Evolutionary conservation across 257 asterid species (phyloP).

Genomic region (Knoxia roxburghii): DNA sequence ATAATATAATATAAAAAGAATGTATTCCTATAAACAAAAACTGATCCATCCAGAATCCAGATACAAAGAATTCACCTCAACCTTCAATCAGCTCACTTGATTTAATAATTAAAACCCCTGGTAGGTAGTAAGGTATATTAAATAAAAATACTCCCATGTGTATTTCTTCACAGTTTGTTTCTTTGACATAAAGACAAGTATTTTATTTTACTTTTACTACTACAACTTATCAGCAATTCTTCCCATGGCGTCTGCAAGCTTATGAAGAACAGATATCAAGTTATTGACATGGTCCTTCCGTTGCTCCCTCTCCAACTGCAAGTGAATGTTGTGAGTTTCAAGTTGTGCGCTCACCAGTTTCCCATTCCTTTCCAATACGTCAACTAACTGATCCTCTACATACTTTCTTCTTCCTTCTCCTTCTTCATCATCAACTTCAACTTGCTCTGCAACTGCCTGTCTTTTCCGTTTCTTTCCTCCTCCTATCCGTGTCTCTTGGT

Average conservation of each 20-base stretch:
- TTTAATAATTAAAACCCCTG: slow-evolving; percentile 9
- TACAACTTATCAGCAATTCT: slow-evolving; percentile 85
- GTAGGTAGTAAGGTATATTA: too few species aligned
- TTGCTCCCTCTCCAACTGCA: slow-evolving; percentile 67
- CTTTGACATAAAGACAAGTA: slow-evolving; percentile 20
- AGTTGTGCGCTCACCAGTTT: slow-evolving; percentile 58
- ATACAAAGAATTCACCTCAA: slow-evolving; percentile 17
- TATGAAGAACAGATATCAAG: slow-evolving; percentile 59
- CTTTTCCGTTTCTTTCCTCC: slow-evolving; percentile 68
- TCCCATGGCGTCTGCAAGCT: slow-evolving; percentile 78
- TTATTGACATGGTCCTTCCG: slow-evolving; percentile 55
- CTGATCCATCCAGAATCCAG: not conserved
- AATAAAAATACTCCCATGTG: too few species aligned
- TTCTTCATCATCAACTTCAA: slow-evolving; percentile 36
- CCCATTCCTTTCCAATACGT: slow-evolving; percentile 72
- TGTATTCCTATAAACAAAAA: too few species aligned
- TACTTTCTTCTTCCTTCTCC: slow-evolving; percentile 38
- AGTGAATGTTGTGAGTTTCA: slow-evolving; percentile 59
- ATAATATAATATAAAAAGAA: too few species aligned
- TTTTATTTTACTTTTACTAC: slow-evolving; percentile 19
- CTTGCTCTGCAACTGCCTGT: slow-evolving; percentile 19
- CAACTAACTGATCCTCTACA: slow-evolving; percentile 42
- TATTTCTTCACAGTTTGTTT: too few species aligned
- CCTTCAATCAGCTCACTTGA: slow-evolving; percentile 11
- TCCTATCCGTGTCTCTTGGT: slow-evolving; percentile 31